Evolutionary conservation across 345 rosid genomes (phyloP), one percentile per base, ranked within the genome.

Genomic region (Pseudoturritis turrita): DNA sequence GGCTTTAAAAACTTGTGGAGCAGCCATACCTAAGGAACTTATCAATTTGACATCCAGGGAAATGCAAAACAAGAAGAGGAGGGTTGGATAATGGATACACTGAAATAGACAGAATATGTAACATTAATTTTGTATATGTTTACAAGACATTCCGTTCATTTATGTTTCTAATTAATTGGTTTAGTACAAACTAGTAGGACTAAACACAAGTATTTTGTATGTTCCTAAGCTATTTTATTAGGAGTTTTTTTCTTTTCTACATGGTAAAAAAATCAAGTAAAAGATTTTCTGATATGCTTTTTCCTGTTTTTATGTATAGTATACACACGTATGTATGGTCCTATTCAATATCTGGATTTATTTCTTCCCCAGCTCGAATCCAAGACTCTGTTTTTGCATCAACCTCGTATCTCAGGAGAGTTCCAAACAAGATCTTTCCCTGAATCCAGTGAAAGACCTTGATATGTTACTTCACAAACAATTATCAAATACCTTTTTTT

Each of bases 371-470:
- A 60, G 86, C 96, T 74, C 55, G 71, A 33, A 93, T 81, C 84
- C 86, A 82, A 10, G 82, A 67, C 72, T 82, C 62, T 15, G 65
- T 26, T 8, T 77, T 70, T 25, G 28, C 70, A 64, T 41, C 75
- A 4, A 11, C 19, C 45, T 71, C 66, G 10, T 64, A 56, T 75
- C 80, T 82, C 71, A 91, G 79, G 70, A 94, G 78, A 76, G 88
- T 78, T 23, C 98, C 97, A 28, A 94, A 94, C 59, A 94, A 76
- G 45, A 94, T 91, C 83, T 87, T 94, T 25, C 98, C 97, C 98
- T 94, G 96, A 41, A 54, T 65, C 74, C 60, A 77, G 4, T 22
- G 25, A 64, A 41, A 29, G 53, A 36, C 60, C 65, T 23, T 33
- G 5, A 56, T 4, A 40, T 41, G 26, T 70, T 55, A 40, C 36